phyloP scores from a whole-genome alignment of 129 eudicot species.

The Smallanthus sonchifolius region DNA sequence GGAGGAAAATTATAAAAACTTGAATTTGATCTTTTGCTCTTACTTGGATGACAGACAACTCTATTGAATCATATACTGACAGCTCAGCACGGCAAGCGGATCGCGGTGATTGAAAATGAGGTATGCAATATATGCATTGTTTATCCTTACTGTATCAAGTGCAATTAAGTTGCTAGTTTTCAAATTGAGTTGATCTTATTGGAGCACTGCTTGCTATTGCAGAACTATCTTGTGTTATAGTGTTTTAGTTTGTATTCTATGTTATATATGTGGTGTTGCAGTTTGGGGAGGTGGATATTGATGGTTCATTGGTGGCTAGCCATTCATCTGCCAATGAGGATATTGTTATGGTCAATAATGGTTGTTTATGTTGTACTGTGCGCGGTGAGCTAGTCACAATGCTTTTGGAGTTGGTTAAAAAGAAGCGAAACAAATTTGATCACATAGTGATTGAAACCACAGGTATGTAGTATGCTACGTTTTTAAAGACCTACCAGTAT shows the following conservation, averaged over 20 bases:
- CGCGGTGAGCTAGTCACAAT: constrained; percentile 91
- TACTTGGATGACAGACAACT: constrained; percentile 62
- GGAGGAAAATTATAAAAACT: neutral
- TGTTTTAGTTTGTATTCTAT: neutral
- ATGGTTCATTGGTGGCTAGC: constrained; percentile 88
- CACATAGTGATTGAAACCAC: constrained; percentile 97
- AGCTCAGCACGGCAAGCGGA: constrained; percentile 91
- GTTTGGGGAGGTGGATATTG: constrained; percentile 99
- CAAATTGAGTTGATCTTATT: neutral
- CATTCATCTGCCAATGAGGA: constrained; percentile 89
- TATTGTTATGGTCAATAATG: constrained; percentile 88
- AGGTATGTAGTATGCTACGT: constrained; percentile 34
- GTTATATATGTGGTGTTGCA: constrained; percentile 32
- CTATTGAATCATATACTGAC: constrained; percentile 88
- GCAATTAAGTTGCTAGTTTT: neutral
- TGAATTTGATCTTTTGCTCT: neutral
- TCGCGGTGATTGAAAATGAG: constrained; percentile 97
- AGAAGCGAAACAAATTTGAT: constrained; percentile 81
- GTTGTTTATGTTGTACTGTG: constrained; percentile 92
- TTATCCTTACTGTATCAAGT: neutral
- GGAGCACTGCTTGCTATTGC: neutral
- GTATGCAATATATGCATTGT: constrained; percentile 25
- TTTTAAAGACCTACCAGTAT: neutral
- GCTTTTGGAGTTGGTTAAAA: constrained; percentile 88
- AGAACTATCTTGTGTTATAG: neutral